Conservation (phyloP, 73 alveolate species). For the Breviolum minutum region DNA sequence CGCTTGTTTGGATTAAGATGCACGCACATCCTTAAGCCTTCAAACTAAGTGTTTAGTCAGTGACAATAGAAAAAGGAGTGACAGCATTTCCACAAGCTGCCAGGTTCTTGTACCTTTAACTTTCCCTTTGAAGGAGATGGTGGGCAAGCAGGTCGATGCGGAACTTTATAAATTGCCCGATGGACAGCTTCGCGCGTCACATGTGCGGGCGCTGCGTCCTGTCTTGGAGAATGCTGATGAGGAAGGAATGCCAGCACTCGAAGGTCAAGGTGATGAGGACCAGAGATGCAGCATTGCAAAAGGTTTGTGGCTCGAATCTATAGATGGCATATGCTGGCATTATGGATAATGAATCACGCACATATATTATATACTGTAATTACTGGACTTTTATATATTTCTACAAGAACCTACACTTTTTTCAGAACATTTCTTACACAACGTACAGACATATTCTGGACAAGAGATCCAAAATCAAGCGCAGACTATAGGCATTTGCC, state of each 20-base stretch:
- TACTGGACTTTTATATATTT: not conserved
- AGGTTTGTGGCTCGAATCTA: not conserved
- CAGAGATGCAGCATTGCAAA: not conserved
- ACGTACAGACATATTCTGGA: too few species aligned
- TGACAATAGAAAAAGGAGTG: not conserved
- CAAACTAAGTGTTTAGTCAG: too few species aligned
- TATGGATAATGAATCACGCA: not conserved
- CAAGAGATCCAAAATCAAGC: too few species aligned
- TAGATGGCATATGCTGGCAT: too few species aligned
- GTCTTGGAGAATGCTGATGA: slow-evolving; percentile 22
- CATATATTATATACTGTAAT: not conserved
- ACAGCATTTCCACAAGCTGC: not conserved
- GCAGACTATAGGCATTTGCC: not conserved
- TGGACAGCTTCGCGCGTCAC: slow-evolving; percentile 85
- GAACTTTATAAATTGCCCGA: slow-evolving; percentile 92
- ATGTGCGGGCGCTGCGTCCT: slow-evolving; percentile 10
- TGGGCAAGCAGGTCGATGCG: slow-evolving; percentile 94
- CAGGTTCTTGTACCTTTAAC: not conserved
- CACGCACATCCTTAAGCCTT: too few species aligned
- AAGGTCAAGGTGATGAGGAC: slow-evolving; percentile 26
- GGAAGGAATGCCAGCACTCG: slow-evolving; percentile 31
- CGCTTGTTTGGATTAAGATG: too few species aligned
- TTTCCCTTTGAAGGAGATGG: slow-evolving; percentile 54
- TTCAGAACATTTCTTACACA: too few species aligned
- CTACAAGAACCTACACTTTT: too few species aligned